These are phyloP conservation scores for Phialocephala sp. DNA, from an alignment of 2,329 filamentous ascomycete species.

Conservation along the genomic window DNA sequence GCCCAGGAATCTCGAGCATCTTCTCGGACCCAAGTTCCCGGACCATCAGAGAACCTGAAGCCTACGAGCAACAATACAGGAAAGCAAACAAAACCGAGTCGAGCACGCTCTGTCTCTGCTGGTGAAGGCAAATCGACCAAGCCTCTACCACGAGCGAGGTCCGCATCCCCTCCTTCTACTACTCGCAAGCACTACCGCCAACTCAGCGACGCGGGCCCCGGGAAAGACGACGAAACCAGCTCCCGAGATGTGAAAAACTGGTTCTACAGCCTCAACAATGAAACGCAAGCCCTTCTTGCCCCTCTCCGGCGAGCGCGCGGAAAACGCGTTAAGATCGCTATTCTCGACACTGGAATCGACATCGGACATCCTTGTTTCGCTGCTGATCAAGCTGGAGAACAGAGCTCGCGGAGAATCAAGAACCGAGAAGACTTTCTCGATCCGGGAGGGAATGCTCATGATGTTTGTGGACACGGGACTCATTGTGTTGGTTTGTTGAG, in stretches of 20 bases:
- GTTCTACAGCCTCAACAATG: slow-evolving; percentile 13
- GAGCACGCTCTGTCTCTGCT: not conserved
- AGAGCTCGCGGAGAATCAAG: slow-evolving; percentile 15
- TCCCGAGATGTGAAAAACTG: slow-evolving; percentile 9
- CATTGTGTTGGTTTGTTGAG: slow-evolving; percentile 41
- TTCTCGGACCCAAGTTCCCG: not conserved
- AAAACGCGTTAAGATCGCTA: slow-evolving; percentile 25
- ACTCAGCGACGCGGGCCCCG: slow-evolving; percentile 17
- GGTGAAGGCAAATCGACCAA: not conserved
- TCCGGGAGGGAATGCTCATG: slow-evolving; percentile 15
- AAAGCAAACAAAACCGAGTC: not conserved
- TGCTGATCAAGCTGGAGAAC: slow-evolving; percentile 9
- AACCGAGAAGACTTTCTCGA: slow-evolving; percentile 22
- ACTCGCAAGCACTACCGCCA: slow-evolving; percentile 7
- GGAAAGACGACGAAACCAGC: slow-evolving; percentile 10
- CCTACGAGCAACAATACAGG: not conserved
- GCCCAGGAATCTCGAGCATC: not conserved
- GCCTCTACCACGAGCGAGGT: not conserved
- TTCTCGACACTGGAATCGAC: slow-evolving; percentile 28
- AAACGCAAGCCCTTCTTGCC: slow-evolving; percentile 16
- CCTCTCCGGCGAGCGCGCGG: not conserved
- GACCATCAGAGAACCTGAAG: not conserved
- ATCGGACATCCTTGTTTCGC: slow-evolving; percentile 19
- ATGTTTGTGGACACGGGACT: slow-evolving; percentile 43
- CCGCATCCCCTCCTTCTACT: not conserved